Base-by-base conservation (phyloP, 2,329 filamentous ascomycete genomes). In the Hymenoscyphus scutula region DNA sequence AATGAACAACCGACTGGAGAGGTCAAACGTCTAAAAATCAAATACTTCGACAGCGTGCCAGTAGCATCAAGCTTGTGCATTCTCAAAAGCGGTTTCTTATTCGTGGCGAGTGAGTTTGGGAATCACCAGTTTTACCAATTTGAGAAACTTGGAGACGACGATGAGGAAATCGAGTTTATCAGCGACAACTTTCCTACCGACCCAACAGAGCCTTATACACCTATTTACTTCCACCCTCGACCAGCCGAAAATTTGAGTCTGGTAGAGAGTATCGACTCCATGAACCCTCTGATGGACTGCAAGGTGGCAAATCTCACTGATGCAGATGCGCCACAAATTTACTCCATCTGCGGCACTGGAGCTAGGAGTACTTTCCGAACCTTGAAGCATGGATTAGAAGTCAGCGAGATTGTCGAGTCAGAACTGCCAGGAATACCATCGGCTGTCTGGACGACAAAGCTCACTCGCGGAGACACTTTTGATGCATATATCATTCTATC, bases 51-150 rank as follows among this genome's bases (percentile, higher is more conserved):
- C 72, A 99, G 95, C 0, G 90, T 97, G 3, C 94, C 96, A 0
- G 82, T 96, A 41, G 92, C 93, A 0, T 88, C 90, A 0, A 96
- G 86, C 73, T 83, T 99, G 53, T 92, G 92, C 74, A 97, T 99
- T 68, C 77, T 99, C 68, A 97, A 97, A 78, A 97, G 92, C 68
- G 96, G 95, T 30, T 99, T 97, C 73, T 83, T 99, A 11, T 99
- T 95, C 72, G 89, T 94, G 59, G 92, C 92, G 7, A 91, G 91
- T 72, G 94, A 99, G 76, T 92, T 90, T 67, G 95, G 96, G 32
- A 95, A 97, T 74, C 91, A 96, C 74, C 87, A 92, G 64, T 92
- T 99, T 69, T 99, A 98, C 76, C 94, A 98, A 74, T 96, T 99
- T 66, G 92, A 97, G 75, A 96, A 97, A 72, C 85, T 99, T 6